Evolutionary conservation across 2,329 filamentous ascomycete genomes (phyloP).

Genomic region (Aspergillus fischeri): DNA sequence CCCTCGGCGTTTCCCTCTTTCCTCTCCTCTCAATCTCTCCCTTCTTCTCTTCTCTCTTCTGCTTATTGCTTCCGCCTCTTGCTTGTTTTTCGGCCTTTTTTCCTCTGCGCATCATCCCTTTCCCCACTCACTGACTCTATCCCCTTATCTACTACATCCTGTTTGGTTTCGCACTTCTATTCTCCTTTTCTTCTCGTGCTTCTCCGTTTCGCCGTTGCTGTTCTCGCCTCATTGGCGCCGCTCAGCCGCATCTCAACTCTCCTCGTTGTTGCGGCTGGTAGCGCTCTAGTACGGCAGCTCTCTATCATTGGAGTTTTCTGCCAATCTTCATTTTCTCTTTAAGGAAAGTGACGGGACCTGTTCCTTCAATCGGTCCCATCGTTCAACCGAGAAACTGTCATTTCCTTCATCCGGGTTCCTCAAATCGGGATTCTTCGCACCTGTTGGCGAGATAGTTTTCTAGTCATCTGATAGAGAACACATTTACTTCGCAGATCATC

Average conservation of each 20-base stretch:
- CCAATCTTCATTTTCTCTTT: neutral
- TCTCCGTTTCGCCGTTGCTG: constrained; percentile 6
- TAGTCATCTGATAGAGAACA: neutral
- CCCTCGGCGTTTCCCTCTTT: constrained; percentile 25
- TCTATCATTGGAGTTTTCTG: neutral
- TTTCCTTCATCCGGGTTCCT: neutral
- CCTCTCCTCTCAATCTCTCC: constrained; percentile 7
- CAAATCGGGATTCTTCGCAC: neutral
- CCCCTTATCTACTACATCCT: constrained; percentile 1
- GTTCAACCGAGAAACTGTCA: neutral
- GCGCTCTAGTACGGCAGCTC: constrained; percentile 1
- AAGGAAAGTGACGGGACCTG: neutral
- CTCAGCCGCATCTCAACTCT: constrained; percentile 1
- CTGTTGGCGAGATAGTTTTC: neutral
- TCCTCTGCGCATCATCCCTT: constrained; percentile 5
- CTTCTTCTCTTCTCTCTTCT: constrained; percentile 9
- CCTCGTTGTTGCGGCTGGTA: neutral
- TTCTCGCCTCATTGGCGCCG: constrained; percentile 2
- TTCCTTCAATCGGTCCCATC: neutral
- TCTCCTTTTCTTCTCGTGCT: constrained; percentile 8
- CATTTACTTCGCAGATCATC: neutral
- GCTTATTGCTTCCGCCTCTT: constrained; percentile 6
- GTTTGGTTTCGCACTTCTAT: constrained; percentile 4
- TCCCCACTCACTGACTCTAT: constrained; percentile 3
- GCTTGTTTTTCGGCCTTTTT: constrained; percentile 3